Evolutionary conservation across 2,329 filamentous ascomycete genomes (phyloP).

Genomic region (Ceratocystiopsis sp.): DNA sequence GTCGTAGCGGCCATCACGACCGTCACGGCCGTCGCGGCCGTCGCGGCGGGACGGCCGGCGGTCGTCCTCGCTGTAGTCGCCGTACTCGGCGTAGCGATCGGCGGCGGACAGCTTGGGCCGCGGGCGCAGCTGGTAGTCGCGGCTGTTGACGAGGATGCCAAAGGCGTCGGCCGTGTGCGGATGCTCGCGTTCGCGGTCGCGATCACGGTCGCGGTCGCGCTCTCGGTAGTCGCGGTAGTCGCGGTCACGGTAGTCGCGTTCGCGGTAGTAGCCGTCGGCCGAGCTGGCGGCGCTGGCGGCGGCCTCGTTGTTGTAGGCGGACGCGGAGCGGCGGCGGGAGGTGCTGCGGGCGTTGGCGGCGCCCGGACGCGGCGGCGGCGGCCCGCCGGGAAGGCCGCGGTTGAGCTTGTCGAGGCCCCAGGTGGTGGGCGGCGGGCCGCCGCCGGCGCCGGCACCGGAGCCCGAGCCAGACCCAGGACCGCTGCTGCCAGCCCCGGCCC

Average conservation of each 20-base stretch:
- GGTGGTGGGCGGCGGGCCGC: constrained; percentile 49
- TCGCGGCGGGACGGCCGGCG: constrained; percentile 2
- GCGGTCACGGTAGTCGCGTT: constrained; percentile 15
- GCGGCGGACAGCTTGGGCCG: neutral
- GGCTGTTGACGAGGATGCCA: constrained; percentile 8
- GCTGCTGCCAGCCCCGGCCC: too few species aligned
- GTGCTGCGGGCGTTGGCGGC: too few species aligned
- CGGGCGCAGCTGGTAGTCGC: constrained; percentile 6
- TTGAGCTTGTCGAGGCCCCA: constrained; percentile 55
- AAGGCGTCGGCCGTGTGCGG: too few species aligned
- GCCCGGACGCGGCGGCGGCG: too few species aligned
- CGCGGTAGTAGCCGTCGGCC: constrained; percentile 16
- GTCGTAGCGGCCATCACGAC: too few species aligned
- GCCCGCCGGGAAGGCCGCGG: constrained; percentile 21
- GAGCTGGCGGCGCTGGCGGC: constrained; percentile 11
- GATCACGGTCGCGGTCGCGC: constrained; percentile 13
- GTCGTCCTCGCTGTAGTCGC: constrained; percentile 1
- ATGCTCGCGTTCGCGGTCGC: constrained; percentile 8
- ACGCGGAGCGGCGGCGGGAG: neutral
- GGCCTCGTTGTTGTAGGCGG: constrained; percentile 29
- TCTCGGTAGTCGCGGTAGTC: constrained; percentile 16
- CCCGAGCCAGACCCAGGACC: too few species aligned
- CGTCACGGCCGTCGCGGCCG: constrained; percentile 8
- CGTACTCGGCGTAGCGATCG: neutral
- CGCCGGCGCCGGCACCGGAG: constrained; percentile 7